A percentile compares a stretch with the other conserved stretches of the same genome.
Evolutionary conservation across 148 eudicot species (phyloP).

Genomic region (Rhododendron henanense): DNA sequence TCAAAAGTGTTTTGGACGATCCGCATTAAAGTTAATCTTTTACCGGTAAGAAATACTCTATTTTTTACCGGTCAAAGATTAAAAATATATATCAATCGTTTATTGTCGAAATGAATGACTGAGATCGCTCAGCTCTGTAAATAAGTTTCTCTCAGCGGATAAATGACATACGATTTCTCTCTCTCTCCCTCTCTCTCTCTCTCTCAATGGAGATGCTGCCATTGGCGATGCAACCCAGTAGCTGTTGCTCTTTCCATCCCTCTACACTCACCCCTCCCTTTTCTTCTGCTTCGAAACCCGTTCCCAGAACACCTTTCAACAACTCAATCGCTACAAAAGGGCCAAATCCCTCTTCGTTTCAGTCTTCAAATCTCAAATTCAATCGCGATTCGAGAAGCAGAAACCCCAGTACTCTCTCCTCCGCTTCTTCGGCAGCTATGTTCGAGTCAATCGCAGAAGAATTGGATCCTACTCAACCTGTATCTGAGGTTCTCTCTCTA

Average conservation of each 20-base stretch:
- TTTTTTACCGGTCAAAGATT: too few relatives aligned
- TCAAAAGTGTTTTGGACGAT: too few relatives aligned
- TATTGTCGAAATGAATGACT: accelerated
- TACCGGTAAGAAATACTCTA: too few relatives aligned
- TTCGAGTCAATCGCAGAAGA: slow-evolving; percentile 24
- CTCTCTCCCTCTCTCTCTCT: neutral
- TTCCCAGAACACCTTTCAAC: slow-evolving; percentile 26
- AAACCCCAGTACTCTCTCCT: slow-evolving; percentile 9
- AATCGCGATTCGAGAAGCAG: neutral
- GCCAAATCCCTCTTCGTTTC: slow-evolving; percentile 23
- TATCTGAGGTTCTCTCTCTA: slow-evolving; percentile 19
- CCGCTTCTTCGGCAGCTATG: slow-evolving; percentile 23
- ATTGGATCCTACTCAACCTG: neutral
- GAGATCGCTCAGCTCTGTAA: too few relatives aligned
- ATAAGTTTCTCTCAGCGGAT: too few relatives aligned
- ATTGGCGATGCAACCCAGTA: slow-evolving; percentile 44
- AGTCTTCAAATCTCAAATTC: slow-evolving; percentile 9
- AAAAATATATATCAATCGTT: too few relatives aligned
- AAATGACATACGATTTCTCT: too few relatives aligned
- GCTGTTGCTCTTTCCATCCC: slow-evolving; percentile 24
- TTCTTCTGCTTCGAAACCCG: slow-evolving; percentile 19
- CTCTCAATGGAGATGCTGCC: slow-evolving; percentile 34
- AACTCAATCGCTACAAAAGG: slow-evolving; percentile 20
- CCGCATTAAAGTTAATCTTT: too few relatives aligned
- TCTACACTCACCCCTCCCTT: slow-evolving; percentile 2